Evolutionary conservation across 805 yeast species (phyloP).

Genomic region (Metschnikowia shivogae): DNA sequence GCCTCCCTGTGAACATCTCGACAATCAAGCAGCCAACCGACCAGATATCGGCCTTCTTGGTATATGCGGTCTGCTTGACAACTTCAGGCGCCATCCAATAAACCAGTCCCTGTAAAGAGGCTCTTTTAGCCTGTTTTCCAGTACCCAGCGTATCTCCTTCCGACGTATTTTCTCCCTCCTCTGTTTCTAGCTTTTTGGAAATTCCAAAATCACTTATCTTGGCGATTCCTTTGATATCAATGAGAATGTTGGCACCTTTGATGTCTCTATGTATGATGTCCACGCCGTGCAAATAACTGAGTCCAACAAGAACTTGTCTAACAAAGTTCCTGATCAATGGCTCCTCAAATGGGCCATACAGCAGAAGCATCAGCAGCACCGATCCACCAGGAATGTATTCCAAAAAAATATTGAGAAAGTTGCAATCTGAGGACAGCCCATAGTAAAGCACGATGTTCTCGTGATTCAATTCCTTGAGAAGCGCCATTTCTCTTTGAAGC

Average conservation of each 20-base stretch:
- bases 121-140: conserved; percentile 48
- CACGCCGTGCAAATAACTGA: conserved; percentile 67
- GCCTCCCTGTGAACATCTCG: conserved; percentile 94
- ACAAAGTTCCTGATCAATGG: conserved; percentile 68
- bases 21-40: conserved; percentile 90
- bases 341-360: conserved; percentile 79
- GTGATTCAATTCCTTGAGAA: conserved; percentile 77
- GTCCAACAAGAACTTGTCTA: conserved; percentile 70
- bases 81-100: conserved; percentile 99
- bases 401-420: conserved; percentile 68
- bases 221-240: conserved; percentile 75
- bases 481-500: conserved; percentile 71
- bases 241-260: conserved; percentile 82
- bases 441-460: conserved; percentile 89
- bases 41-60: conserved; percentile 95
- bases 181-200: conserved; percentile 42
- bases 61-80: conserved; percentile 86
- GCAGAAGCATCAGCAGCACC: conserved; percentile 60
- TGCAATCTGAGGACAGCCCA: conserved; percentile 78
- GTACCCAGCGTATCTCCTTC: conserved; percentile 12
- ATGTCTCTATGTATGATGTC: conserved; percentile 83
- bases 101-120: conserved; percentile 78
- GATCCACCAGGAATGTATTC: conserved; percentile 44
- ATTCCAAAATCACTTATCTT: conserved; percentile 88
- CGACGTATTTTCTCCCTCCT: conserved; percentile 18